phyloP scores from a whole-genome alignment of 2,329 filamentous ascomycete species.

The Laburnicola sp. region DNA sequence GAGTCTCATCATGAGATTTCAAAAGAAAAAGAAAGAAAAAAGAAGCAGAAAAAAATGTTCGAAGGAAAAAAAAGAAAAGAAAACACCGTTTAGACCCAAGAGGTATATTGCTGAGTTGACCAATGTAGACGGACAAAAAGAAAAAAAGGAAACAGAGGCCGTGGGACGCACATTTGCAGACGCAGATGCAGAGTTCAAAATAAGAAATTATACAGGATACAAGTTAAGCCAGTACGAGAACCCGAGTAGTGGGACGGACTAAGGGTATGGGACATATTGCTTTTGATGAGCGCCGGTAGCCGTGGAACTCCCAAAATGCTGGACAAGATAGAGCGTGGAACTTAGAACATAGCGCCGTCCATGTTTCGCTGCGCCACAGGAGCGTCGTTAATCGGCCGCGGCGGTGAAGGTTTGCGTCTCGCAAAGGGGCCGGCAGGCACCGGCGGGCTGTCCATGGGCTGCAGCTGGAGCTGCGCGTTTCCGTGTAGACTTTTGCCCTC shows the following conservation, averaged over 20 bases:
- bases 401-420: constrained; percentile 36
- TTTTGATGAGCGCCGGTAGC: constrained; percentile 14
- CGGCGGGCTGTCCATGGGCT: constrained; percentile 25
- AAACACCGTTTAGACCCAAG: constrained; percentile 15
- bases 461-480: constrained; percentile 25
- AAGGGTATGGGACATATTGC: constrained; percentile 12
- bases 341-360: constrained; percentile 44
- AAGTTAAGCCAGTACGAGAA: constrained; percentile 13
- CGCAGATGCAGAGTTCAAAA: neutral
- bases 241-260: constrained; percentile 6
- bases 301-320: neutral
- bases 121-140: neutral
- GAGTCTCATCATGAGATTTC: constrained; percentile 13
- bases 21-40: too few relatives aligned
- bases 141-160: constrained; percentile 22
- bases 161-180: constrained; percentile 16
- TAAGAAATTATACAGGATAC: constrained; percentile 12
- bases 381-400: constrained; percentile 29
- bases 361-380: constrained; percentile 30
- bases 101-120: constrained; percentile 41
- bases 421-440: constrained; percentile 31
- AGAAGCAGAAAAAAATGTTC: too few relatives aligned
- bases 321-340: neutral
- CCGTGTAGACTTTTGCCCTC: constrained; percentile 55
- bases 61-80: constrained; percentile 8